Conservation (phyloP, 2,329 filamentous ascomycete genomes). For the Trichoderma hamatum region DNA sequence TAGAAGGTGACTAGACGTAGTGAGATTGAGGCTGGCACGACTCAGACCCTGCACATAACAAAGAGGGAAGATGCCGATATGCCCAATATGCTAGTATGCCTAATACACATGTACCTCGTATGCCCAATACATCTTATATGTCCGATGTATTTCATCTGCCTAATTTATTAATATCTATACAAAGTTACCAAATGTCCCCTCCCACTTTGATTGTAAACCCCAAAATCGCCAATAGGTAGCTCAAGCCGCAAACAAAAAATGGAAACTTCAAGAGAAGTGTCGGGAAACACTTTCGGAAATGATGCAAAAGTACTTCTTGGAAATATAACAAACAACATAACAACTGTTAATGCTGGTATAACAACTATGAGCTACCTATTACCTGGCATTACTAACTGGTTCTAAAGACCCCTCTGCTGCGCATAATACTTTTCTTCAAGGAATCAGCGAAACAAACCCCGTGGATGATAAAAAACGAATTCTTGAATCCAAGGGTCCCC, state of each 20-base stretch:
- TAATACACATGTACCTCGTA: background rate
- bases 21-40: background rate
- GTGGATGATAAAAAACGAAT: slow-evolving; percentile 41
- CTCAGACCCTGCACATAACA: background rate
- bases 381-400: background rate
- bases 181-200: background rate
- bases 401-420: background rate
- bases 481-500: slow-evolving; percentile 39
- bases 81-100: too few species aligned
- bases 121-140: background rate
- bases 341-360: background rate
- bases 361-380: background rate
- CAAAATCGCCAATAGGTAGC: background rate
- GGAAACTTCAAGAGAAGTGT: background rate
- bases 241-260: background rate
- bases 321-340: background rate
- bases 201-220: background rate
- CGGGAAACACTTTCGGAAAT: background rate
- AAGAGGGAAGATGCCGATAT: too few species aligned
- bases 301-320: background rate
- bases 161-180: background rate
- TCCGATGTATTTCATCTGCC: background rate
- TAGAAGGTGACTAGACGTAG: background rate
- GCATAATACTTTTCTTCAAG: background rate
- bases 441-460: background rate